Evolutionary conservation across 2,329 filamentous ascomycete species (phyloP).

Genomic region (Coniochaeta sp.): DNA sequence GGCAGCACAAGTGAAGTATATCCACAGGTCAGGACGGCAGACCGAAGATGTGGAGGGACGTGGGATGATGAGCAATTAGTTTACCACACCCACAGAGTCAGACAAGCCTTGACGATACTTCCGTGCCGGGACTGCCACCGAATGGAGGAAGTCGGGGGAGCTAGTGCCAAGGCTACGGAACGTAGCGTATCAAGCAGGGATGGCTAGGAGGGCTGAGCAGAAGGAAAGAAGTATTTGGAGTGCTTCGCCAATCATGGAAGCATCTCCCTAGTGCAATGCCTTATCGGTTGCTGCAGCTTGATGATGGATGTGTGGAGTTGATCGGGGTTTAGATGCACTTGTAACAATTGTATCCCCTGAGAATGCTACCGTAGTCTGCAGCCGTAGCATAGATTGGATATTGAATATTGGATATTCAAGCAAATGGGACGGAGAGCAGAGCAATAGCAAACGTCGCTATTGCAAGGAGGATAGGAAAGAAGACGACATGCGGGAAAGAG

Average conservation of each 20-base stretch:
- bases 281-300: background rate
- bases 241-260: background rate
- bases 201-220: background rate
- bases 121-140: background rate
- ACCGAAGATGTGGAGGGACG: background rate
- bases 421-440: background rate
- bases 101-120: background rate
- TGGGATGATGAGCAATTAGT: slow-evolving; percentile 1
- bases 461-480: background rate
- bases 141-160: background rate
- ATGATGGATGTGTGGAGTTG: background rate
- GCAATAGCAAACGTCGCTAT: background rate
- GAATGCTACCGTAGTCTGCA: background rate
- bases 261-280: background rate
- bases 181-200: background rate
- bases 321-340: background rate
- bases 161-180: background rate
- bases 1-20: background rate
- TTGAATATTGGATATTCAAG: background rate
- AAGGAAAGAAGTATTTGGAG: background rate
- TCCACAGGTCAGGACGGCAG: background rate
- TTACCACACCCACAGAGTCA: background rate
- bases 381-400: background rate
- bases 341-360: background rate
- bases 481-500: background rate